Percentiles rank a stretch among this genome's conserved stretches.
phyloP scores from a whole-genome alignment of 202 grass and related monocot genomes.

The Zizania palustris region DNA sequence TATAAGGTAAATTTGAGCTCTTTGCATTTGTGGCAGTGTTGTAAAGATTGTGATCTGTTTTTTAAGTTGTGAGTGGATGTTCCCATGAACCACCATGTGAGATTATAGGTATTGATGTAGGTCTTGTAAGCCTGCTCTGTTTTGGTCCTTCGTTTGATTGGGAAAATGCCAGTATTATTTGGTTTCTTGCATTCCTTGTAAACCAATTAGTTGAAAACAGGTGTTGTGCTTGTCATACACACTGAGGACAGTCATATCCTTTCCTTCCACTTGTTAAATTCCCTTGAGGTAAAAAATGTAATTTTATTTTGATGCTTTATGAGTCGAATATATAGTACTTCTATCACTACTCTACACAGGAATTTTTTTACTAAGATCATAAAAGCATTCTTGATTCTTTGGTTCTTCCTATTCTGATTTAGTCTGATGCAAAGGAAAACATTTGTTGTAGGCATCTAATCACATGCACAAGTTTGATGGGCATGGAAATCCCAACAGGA shows the following conservation, averaged over 20 bases:
- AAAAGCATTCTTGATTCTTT: not conserved
- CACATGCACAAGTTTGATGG: constrained; percentile 62
- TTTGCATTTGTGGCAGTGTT: constrained; percentile 5
- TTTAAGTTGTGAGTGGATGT: constrained; percentile 7
- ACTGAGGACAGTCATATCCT: not conserved
- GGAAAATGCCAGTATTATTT: not conserved
- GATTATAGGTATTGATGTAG: not conserved
- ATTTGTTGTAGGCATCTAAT: constrained; percentile 50
- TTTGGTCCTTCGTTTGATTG: not conserved
- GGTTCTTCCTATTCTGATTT: constrained; percentile 19
- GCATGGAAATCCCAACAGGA: constrained; percentile 55
- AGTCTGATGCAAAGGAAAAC: constrained; percentile 25
- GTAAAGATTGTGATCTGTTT: constrained; percentile 4
- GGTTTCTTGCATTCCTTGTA: constrained; percentile 2
- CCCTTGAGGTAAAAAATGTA: constrained; percentile 9
- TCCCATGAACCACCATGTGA: not conserved
- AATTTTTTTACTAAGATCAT: not conserved
- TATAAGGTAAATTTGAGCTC: not conserved
- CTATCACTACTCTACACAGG: constrained; percentile 10
- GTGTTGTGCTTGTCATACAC: not conserved
- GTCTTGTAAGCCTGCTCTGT: not conserved
- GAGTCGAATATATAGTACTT: not conserved
- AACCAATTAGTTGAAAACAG: not conserved
- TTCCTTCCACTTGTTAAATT: constrained; percentile 3
- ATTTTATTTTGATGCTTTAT: constrained; percentile 14